phyloP scores from a whole-genome alignment of 139 green algal genomes.

The Chlorella ohadii region DNA sequence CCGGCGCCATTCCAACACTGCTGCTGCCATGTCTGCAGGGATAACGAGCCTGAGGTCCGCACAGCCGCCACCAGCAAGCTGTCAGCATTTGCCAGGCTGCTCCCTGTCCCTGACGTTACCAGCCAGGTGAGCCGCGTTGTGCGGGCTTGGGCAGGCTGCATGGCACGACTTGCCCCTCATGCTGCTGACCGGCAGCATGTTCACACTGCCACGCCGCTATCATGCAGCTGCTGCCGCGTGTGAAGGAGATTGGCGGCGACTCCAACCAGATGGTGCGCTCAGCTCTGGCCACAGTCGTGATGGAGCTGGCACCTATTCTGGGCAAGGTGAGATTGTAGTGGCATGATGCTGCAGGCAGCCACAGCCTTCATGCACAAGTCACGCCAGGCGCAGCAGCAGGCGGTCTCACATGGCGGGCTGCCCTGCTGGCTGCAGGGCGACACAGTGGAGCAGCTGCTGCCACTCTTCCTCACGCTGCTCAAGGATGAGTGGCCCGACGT shows the following conservation, averaged over 20 bases:
- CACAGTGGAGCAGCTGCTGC: slow-evolving; percentile 95
- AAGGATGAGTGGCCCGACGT: slow-evolving; percentile 97
- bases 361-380: background rate
- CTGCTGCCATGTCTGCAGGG: background rate
- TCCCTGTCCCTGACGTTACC: slow-evolving; percentile 40
- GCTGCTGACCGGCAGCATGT: no score
- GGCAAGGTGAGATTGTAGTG: slow-evolving; percentile 57
- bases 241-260: slow-evolving; percentile 89
- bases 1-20: no score
- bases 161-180: no score
- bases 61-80: slow-evolving; percentile 66
- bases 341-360: background rate
- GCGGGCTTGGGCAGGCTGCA: background rate
- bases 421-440: slow-evolving; percentile 27
- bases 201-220: no score
- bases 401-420: background rate
- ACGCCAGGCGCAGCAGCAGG: background rate
- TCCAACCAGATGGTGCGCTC: slow-evolving; percentile 92
- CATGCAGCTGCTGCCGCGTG: slow-evolving; percentile 77
- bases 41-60: slow-evolving; percentile 60
- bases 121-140: background rate
- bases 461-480: slow-evolving; percentile 94
- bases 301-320: slow-evolving; percentile 94
- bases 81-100: slow-evolving; percentile 50
- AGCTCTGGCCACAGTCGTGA: slow-evolving; percentile 92